Evolutionary conservation across 345 rosid genomes (phyloP).

Genomic region (Salix brachista): DNA sequence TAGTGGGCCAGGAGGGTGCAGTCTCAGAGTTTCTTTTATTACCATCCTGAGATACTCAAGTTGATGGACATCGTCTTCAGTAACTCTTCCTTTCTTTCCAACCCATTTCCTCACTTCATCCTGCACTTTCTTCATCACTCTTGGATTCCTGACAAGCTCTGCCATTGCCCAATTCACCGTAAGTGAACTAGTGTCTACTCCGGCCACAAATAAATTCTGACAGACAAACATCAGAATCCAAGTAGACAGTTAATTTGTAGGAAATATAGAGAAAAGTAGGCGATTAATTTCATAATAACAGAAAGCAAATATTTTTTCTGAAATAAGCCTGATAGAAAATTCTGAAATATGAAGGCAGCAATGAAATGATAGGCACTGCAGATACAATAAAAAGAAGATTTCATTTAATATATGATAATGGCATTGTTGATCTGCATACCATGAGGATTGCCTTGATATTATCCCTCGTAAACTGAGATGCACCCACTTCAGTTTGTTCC

Average conservation of each 20-base stretch:
- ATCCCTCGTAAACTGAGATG: constrained; percentile 5
- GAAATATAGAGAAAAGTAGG: too few relatives aligned
- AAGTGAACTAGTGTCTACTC: constrained; percentile 45
- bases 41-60: constrained; percentile 44
- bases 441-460: constrained; percentile 26
- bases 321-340: too few relatives aligned
- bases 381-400: too few relatives aligned
- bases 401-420: too few relatives aligned
- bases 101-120: constrained; percentile 26
- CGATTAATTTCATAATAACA: too few relatives aligned
- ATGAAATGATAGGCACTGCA: too few relatives aligned
- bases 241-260: too few relatives aligned
- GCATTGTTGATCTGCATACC: not conserved
- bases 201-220: constrained; percentile 34
- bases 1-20: constrained; percentile 49
- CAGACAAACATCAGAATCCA: not conserved
- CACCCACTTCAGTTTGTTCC: constrained; percentile 1
- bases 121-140: constrained; percentile 57
- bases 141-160: constrained; percentile 42
- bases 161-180: constrained; percentile 60
- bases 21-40: constrained; percentile 45
- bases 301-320: too few relatives aligned
- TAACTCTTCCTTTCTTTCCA: constrained; percentile 9
- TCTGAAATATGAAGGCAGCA: too few relatives aligned
- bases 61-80: constrained; percentile 13